Evolutionary conservation across 2,329 filamentous ascomycete species (phyloP).

Genomic region (Colletotrichum sp.): DNA sequence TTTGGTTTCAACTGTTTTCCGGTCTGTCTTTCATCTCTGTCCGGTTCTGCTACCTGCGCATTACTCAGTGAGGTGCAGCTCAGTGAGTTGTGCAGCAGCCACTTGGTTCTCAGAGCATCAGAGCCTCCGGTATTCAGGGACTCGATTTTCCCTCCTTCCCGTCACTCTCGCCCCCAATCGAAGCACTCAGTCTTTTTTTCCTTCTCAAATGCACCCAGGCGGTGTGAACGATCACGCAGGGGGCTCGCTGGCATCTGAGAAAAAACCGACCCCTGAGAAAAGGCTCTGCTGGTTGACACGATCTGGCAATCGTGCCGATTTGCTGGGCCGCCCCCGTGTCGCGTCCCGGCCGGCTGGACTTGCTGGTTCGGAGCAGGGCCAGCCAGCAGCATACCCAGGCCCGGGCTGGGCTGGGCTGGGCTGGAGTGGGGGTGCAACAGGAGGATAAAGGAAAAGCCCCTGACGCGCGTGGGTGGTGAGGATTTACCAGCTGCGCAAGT

Average conservation of each 20-base stretch:
- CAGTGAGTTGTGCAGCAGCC: background rate
- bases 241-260: background rate
- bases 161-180: background rate
- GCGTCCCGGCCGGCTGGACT: conserved; percentile 15
- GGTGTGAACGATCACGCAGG: conserved; percentile 20
- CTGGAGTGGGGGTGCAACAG: background rate
- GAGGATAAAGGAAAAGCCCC: background rate
- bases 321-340: background rate
- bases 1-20: background rate
- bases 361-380: background rate
- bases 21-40: background rate
- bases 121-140: background rate
- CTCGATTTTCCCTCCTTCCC: background rate
- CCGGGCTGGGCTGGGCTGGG: background rate
- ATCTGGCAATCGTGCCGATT: conserved; percentile 21
- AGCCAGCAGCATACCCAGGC: background rate
- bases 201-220: background rate
- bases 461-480: background rate
- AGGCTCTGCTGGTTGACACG: background rate
- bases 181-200: background rate
- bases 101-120: background rate
- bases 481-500: background rate
- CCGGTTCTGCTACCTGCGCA: background rate
- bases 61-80: background rate
- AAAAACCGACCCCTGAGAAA: background rate